Evolutionary conservation across 2,329 filamentous ascomycete genomes (phyloP).

Genomic region (Scedosporium dehoogii): DNA sequence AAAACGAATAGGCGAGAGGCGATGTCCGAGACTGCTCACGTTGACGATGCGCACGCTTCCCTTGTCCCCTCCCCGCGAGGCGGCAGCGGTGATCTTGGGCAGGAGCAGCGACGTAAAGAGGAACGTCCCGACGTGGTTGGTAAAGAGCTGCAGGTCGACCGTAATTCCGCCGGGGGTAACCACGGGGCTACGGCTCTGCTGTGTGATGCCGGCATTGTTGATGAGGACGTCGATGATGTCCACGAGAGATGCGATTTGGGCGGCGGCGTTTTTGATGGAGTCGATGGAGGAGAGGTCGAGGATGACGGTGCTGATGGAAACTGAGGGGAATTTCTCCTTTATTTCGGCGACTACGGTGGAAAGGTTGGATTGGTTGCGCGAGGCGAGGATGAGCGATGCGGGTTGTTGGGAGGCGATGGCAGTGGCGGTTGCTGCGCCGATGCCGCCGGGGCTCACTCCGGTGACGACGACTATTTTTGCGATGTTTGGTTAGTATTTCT

Average conservation of each 20-base stretch:
- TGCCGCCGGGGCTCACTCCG: conserved; percentile 27
- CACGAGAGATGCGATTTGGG: conserved; percentile 18
- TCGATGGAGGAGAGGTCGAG: conserved; percentile 28
- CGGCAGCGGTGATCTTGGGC: conserved; percentile 12
- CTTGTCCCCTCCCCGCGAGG: not conserved
- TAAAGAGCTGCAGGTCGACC: conserved; percentile 32
- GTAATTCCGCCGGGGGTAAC: conserved; percentile 12
- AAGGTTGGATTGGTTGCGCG: conserved; percentile 20
- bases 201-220: conserved; percentile 35
- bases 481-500: not conserved
- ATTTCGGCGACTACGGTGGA: conserved; percentile 11
- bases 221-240: conserved; percentile 27
- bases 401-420: conserved; percentile 18
- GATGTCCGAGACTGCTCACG: conserved; percentile 24
- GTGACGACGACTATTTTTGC: conserved; percentile 24
- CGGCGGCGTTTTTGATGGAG: conserved; percentile 24
- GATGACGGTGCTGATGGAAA: conserved; percentile 6
- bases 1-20: conserved; percentile 20
- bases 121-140: conserved; percentile 36
- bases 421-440: conserved; percentile 27
- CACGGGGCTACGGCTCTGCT: conserved; percentile 16
- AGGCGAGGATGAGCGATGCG: not conserved
- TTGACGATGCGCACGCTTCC: conserved; percentile 26
- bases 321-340: conserved; percentile 3
- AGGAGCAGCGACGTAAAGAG: conserved; percentile 33